These are phyloP conservation scores for Pyrenochaeta sp. DNA, from an alignment of 2,329 filamentous ascomycete species.

Conservation along the genomic window DNA sequence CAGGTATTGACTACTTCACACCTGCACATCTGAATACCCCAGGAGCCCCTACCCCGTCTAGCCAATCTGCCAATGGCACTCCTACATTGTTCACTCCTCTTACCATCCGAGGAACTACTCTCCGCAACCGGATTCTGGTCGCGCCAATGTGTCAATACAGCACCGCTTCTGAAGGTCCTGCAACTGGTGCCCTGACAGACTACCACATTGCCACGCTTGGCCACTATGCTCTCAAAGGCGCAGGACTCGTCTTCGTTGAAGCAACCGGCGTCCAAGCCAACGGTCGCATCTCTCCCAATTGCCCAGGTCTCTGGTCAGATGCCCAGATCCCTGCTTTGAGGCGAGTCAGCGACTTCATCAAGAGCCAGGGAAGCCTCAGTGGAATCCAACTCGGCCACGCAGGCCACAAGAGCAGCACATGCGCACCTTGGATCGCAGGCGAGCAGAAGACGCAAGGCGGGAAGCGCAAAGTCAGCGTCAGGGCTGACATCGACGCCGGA, in stretches of 20 bases:
- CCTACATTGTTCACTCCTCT: conserved; percentile 48
- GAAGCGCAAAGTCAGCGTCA: conserved; percentile 36
- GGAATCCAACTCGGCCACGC: conserved; percentile 48
- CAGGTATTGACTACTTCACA: conserved; percentile 54
- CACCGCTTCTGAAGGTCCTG: conserved; percentile 41
- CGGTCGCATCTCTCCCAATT: conserved; percentile 46
- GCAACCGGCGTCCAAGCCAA: conserved; percentile 47
- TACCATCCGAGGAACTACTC: conserved; percentile 43
- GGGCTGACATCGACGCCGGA: conserved; percentile 35
- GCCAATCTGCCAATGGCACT: conserved; percentile 10
- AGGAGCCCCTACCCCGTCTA: conserved; percentile 38
- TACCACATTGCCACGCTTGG: conserved; percentile 49
- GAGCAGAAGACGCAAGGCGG: conserved; percentile 20
- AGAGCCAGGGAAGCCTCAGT: conserved; percentile 39
- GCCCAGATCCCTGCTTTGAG: conserved; percentile 45
- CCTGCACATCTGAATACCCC: conserved; percentile 53
- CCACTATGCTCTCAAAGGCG: conserved; percentile 50
- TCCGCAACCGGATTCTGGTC: conserved; percentile 48
- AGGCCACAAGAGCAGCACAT: conserved; percentile 44
- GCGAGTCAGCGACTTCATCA: conserved; percentile 45
- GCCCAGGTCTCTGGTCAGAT: conserved; percentile 46
- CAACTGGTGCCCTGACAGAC: conserved; percentile 46
- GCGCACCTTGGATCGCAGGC: conserved; percentile 39
- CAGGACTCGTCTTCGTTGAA: conserved; percentile 45
- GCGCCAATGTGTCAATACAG: conserved; percentile 51